Evolutionary conservation across 2,329 filamentous ascomycete species (phyloP), one percentile per base, ranked within the genome.

Genomic region (Diaporthe sp.): DNA sequence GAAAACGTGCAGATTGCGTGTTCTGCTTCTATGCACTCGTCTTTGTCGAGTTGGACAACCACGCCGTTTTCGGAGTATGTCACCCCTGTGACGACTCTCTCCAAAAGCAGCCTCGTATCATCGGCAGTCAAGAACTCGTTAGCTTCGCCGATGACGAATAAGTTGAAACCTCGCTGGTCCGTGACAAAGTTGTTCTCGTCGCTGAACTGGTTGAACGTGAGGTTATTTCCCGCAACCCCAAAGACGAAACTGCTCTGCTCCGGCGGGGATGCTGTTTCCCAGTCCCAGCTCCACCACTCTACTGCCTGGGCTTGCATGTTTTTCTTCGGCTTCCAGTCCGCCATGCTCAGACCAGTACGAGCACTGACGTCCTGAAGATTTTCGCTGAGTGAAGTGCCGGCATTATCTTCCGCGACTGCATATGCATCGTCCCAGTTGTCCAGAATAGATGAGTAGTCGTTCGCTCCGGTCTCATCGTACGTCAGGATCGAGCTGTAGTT

Each of bases 231-330:
- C 15, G 52, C 52, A 33, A 55, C 52, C 1, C 28, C 52, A 19
- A 55, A 55, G 17, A 33, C 28, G 17, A 55, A 55, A 13, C 52
- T 55, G 52, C 52, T 55, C 52, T 55, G 52, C 28, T 55, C 52
- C 28, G 52, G 52, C 15, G 52, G 52, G 5, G 7, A 2, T 22
- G 52, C 7, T 55, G 52, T 55, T 19, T 55, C 52, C 52, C 52
- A 55, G 52, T 55, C 52, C 52, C 52, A 55, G 52, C 52, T 55
- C 52, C 52, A 55, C 52, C 52, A 55, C 52, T 55, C 52, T 8
- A 55, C 52, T 1, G 52, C 52, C 15, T 55, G 52, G 28, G 52
- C 52, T 12, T 12, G 52, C 52, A 55, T 55, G 28, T 55, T 9
- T 28, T 55, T 55, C 52, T 33, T 55, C 17, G 52, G 52, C 52